A percentile compares a stretch with the other conserved stretches of the same genome.
Evolutionary conservation across 345 rosid genomes (phyloP).

Genomic region (Syzygium oleosum): DNA sequence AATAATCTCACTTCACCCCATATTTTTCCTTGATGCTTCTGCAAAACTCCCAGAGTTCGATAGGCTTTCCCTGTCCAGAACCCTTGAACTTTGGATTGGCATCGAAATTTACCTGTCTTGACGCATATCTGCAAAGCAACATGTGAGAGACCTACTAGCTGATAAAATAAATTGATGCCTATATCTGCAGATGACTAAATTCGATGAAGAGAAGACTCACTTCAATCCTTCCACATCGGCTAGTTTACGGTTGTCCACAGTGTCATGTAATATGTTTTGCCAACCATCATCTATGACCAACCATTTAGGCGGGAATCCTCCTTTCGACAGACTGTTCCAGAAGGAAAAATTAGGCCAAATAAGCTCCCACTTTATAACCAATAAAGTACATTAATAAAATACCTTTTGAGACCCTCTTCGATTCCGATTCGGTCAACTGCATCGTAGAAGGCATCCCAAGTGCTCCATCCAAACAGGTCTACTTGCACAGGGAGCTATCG

Average conservation of each 20-base stretch:
- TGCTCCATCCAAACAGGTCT: slow-evolving; percentile 73
- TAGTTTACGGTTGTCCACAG: slow-evolving; percentile 16
- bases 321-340: slow-evolving; percentile 31
- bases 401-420: slow-evolving; percentile 58
- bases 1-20: slow-evolving; percentile 26
- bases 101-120: slow-evolving; percentile 36
- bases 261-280: slow-evolving; percentile 42
- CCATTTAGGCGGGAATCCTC: slow-evolving; percentile 46
- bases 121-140: slow-evolving; percentile 30
- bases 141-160: neutral
- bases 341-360: neutral
- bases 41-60: neutral
- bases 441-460: slow-evolving; percentile 66
- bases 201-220: slow-evolving; percentile 14
- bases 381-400: neutral
- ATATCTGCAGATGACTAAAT: neutral
- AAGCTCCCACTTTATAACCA: neutral
- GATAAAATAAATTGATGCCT: neutral
- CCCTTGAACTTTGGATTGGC: slow-evolving; percentile 50
- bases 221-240: slow-evolving; percentile 24
- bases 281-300: slow-evolving; percentile 69
- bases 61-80: neutral
- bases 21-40: slow-evolving; percentile 31
- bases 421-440: slow-evolving; percentile 42
- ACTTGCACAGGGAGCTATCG: slow-evolving; percentile 42